Evolutionary conservation across 1,284 basidiomycete species (phyloP), one percentile per base, ranked within the genome.

Genomic region (Rhodotorula glutinis): DNA sequence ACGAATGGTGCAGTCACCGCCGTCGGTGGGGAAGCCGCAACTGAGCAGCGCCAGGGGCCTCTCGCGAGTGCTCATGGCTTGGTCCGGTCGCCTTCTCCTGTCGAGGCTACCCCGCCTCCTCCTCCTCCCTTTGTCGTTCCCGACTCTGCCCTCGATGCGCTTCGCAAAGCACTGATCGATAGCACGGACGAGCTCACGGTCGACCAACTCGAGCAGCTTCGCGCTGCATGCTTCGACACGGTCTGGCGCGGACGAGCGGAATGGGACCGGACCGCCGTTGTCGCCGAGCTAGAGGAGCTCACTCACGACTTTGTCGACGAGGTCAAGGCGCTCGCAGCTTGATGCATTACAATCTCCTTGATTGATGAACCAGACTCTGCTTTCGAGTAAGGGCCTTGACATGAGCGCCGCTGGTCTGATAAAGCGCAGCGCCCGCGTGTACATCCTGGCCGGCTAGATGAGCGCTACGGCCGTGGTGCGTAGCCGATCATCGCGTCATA

Each of bases 151-250:
- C 72, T 90, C 11, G 73, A 72, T 0, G 76, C 82, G 27, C 80
- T 92, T 1, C 78, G 81, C 65, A 62, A 76, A 17, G 79, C 81
- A 60, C 77, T 90, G 40, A 80, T 80, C 41, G 80, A 83, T 29
- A 77, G 77, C 54, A 94, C 91, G 1, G 78, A 73, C 2, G 75
- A 75, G 1, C 80, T 93, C 53, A 89, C 82, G 30, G 83, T 98
- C 54, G 95, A 98, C 76, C 87, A 97, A 77, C 84, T 98, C 4
- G 94, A 98, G 76, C 92, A 97, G 77, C 82, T 98, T 10, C 86
- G 96, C 5, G 93, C 95, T 8, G 86, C 85, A 1, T 89, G 87
- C 72, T 85, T 93, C 53, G 86, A 88, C 59, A 82, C 82, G 43
- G 83, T 98, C 25, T 98, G 94, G 92, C 82, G 85, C 25, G 85